Base-by-base conservation (phyloP, 179 eudicot genomes). In the Gypsophila paniculata region DNA sequence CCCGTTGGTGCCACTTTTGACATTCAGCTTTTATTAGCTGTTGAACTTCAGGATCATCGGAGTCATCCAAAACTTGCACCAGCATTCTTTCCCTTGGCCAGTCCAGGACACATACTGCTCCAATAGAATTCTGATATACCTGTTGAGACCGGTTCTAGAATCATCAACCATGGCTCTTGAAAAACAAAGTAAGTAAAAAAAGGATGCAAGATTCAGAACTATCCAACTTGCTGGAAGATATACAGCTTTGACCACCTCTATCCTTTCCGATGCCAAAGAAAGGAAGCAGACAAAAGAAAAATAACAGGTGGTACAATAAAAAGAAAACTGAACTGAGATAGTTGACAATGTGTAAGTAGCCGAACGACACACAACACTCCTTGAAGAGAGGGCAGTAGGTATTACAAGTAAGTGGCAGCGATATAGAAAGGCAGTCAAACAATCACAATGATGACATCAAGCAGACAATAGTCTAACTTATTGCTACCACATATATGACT, bases 71-170 rank as follows among this genome's bases (percentile, higher is more conserved):
- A 77, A 92, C 77, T 84, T 92, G 98, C 63, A 92, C 92, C 65
- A 92, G 91, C 98, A 92, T 87, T 80, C 95, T 83, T 75, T 88
- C 98, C 81, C 80, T 88, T 12, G 98, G 98, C 98, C 98, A 92
- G 73, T 92, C 96, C 76, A 81, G 86, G 69, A 78, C 74, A 76
- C 94, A 90, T 15, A 87, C 90, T 21, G 98, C 84, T 72, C 85
- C 94, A 80, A 92, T 90, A 26, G 96, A 90, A 82, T 92, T 89
- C 54, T 89, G 95, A 78, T 90, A 92, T 59, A 92, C 98, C 98
- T 92, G 86, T 70, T 60, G 38, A 51, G 54, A 74, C 61, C 64
- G 51, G 26, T 55, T 42, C 69, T 14, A 73, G 66, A 59, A 61
- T 22, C 21, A 42, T 71, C 29, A 66, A 61, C 65, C 39, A 4